A percentile compares a stretch with the other conserved stretches of the same genome.
Conservation (phyloP, 768 basidiomycete genomes). For the Phaeotremella fagi region DNA sequence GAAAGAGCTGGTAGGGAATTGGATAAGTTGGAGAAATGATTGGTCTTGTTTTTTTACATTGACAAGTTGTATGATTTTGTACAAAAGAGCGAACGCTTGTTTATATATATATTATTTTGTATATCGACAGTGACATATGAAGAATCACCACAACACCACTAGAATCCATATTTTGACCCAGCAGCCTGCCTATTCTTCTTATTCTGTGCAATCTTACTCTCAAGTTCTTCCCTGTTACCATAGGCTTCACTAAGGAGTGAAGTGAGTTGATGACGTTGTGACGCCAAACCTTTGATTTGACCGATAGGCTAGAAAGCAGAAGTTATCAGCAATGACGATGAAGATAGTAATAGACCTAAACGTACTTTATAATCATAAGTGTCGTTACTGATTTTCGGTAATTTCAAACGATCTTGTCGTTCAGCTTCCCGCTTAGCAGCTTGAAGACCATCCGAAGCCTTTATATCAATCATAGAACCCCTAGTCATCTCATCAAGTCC, state of each 20-base stretch:
- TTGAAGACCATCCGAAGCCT: constrained; percentile 28
- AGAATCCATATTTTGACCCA: constrained; percentile 38
- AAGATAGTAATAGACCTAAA: too few species aligned
- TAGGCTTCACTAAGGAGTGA: constrained; percentile 41
- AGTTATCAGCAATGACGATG: background rate
- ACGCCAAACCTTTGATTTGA: constrained; percentile 41
- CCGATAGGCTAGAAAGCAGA: constrained; percentile 29
- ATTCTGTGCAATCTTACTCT: constrained; percentile 34
- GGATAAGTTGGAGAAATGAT: constrained; percentile 9
- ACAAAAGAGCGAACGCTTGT: background rate
- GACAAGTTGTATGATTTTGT: too few species aligned
- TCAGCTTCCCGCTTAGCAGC: constrained; percentile 31
- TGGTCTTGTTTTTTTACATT: background rate
- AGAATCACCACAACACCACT: background rate
- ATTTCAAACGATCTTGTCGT: constrained; percentile 17
- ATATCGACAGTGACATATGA: background rate
- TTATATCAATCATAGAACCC: constrained; percentile 25
- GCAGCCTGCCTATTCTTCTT: constrained; percentile 32
- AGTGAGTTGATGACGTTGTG: constrained; percentile 46
- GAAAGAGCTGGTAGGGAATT: constrained; percentile 40
- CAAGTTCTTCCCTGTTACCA: constrained; percentile 26
- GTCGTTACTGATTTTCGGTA: constrained; percentile 23
- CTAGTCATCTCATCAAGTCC: constrained; percentile 26
- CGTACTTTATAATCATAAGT: constrained; percentile 43
- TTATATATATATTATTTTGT: background rate